These are phyloP conservation scores for Allium sativum DNA, from an alignment of 106 monocot species.

Conservation along the genomic window DNA sequence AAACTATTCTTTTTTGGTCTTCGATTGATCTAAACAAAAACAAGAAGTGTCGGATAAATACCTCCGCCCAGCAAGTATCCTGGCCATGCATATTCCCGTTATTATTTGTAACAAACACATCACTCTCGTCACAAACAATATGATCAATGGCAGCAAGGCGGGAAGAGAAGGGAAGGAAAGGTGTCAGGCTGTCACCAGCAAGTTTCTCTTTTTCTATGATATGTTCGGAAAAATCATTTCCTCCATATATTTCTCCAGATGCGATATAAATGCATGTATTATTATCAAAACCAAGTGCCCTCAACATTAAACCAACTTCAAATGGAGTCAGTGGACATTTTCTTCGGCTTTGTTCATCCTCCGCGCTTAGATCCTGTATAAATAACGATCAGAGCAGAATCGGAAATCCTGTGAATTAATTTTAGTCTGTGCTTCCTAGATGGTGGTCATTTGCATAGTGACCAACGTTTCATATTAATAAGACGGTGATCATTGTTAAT, in stretches of 20 bases:
- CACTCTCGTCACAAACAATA: constrained; percentile 83
- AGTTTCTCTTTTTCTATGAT: constrained; percentile 82
- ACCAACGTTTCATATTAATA: too few relatives aligned
- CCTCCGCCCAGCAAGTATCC: constrained; percentile 89
- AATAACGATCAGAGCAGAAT: not conserved
- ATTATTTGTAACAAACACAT: constrained; percentile 94
- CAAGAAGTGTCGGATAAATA: constrained; percentile 8
- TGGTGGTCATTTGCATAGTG: too few relatives aligned
- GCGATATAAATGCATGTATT: constrained; percentile 75
- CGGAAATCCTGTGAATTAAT: too few relatives aligned
- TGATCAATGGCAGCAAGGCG: constrained; percentile 92
- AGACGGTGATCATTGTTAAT: too few relatives aligned
- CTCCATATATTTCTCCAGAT: constrained; percentile 93
- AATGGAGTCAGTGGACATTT: constrained; percentile 88
- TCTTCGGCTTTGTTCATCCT: constrained; percentile 73
- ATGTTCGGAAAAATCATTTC: constrained; percentile 80
- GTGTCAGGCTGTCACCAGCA: constrained; percentile 39
- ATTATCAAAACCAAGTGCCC: constrained; percentile 79
- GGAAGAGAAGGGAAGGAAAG: constrained; percentile 63
- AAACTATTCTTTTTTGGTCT: not conserved
- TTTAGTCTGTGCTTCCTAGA: too few relatives aligned
- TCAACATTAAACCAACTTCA: constrained; percentile 88
- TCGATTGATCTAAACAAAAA: too few relatives aligned
- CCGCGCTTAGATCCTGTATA: constrained; percentile 67
- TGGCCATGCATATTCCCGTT: constrained; percentile 99